Percentiles rank a stretch among this genome's conserved stretches.
These are phyloP conservation scores for Backusella australiensis DNA, from an alignment of 192 early-diverging fungal species.

Conservation along the genomic window DNA sequence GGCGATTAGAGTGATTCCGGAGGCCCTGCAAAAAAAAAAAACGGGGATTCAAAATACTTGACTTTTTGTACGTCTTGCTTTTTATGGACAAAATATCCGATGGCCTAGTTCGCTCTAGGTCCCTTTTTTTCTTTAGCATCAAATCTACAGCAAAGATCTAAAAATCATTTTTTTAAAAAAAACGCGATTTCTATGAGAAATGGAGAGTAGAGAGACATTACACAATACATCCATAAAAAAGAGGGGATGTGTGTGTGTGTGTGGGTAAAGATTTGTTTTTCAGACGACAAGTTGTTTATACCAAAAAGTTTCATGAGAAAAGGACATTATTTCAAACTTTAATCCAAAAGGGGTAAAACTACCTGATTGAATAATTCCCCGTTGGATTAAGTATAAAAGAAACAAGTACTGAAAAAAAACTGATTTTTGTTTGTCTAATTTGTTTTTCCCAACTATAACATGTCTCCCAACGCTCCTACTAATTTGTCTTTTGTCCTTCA, in stretches of 20 bases:
- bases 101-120: not conserved
- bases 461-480: not conserved
- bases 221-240: not conserved
- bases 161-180: too few relatives aligned
- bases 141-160: too few relatives aligned
- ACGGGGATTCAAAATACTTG: not conserved
- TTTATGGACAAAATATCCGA: not conserved
- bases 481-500: slow-evolving; percentile 25
- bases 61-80: not conserved
- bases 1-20: not conserved
- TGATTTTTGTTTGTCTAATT: not conserved
- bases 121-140: not conserved
- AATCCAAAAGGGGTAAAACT: not conserved
- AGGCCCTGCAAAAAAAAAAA: not conserved
- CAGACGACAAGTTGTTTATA: not conserved
- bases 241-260: not conserved
- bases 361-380: not conserved
- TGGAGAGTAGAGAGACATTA: not conserved
- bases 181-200: too few relatives aligned
- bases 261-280: not conserved
- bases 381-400: not conserved
- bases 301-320: not conserved
- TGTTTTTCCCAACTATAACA: not conserved
- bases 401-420: not conserved
- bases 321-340: not conserved